Evolutionary conservation across 768 basidiomycete genomes (phyloP).

Genomic region (Steccherinum ochraceum): DNA sequence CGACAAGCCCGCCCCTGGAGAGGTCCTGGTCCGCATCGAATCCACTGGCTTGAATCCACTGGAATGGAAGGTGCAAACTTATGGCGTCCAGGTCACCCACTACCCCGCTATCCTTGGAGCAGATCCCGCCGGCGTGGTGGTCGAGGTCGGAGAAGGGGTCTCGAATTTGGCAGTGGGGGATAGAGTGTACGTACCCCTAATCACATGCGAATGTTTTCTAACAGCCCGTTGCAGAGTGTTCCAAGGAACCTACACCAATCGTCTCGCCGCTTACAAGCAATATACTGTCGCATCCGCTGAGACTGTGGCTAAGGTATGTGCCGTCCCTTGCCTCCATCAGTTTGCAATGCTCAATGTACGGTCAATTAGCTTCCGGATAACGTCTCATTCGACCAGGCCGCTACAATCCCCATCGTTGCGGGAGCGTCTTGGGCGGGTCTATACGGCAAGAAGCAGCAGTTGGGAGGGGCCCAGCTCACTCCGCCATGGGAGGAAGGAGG

Average conservation of each 20-base stretch:
- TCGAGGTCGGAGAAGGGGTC: conserved; percentile 32
- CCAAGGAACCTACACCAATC: conserved; percentile 15
- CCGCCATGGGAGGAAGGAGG: conserved; percentile 21
- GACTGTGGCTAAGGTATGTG: conserved; percentile 18
- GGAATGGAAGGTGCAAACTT: conserved; percentile 5
- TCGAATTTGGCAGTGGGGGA: conserved; percentile 32
- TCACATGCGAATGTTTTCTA: conserved; percentile 3
- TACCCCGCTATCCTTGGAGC: conserved; percentile 24
- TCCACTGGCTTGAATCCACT: conserved; percentile 4
- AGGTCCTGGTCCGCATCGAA: conserved; percentile 4
- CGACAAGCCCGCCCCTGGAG: conserved; percentile 2
- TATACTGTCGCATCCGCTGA: conserved; percentile 21
- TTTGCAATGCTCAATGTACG: background rate
- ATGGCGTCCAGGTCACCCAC: conserved; percentile 18
- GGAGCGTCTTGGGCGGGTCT: conserved; percentile 23
- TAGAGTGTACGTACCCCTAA: conserved; percentile 25
- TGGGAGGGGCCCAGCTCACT: conserved; percentile 17
- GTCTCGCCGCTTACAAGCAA: conserved; percentile 19
- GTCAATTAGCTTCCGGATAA: conserved; percentile 18
- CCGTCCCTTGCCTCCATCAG: background rate
- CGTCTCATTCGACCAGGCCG: conserved; percentile 23
- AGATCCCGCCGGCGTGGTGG: conserved; percentile 30
- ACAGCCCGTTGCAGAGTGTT: conserved; percentile 9
- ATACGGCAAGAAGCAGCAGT: conserved; percentile 8
- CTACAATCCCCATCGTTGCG: conserved; percentile 24